Evolutionary conservation across 805 yeast species (phyloP).

Genomic region (Limtongia smithiae): DNA sequence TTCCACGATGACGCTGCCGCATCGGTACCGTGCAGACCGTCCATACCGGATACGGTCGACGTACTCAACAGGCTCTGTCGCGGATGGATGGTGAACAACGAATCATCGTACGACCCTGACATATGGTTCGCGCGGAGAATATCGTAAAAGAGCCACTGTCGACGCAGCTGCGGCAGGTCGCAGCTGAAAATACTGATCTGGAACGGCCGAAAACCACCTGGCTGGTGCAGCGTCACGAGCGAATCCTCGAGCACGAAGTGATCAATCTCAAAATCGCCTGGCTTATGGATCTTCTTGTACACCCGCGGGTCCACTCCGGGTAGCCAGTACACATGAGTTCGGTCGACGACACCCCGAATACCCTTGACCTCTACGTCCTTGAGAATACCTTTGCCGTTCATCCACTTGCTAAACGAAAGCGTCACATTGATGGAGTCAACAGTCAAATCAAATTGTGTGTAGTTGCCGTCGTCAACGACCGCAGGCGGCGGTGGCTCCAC

Average conservation of each 20-base stretch:
- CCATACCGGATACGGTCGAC: no score
- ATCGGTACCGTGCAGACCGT: conserved; percentile 33
- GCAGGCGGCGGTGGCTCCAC: conserved; percentile 16
- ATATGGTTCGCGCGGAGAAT: conserved; percentile 76
- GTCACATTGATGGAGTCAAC: conserved; percentile 81
- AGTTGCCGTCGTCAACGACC: conserved; percentile 67
- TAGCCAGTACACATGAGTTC: conserved; percentile 82
- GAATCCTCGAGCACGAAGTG: conserved; percentile 80
- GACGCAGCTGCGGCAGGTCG: conserved; percentile 72
- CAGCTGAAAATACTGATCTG: conserved; percentile 84
- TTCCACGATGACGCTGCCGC: conserved; percentile 43
- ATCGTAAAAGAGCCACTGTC: conserved; percentile 92
- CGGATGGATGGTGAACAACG: conserved; percentile 86
- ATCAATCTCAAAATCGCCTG: conserved; percentile 93
- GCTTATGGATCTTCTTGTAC: conserved; percentile 65
- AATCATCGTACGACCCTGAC: conserved; percentile 89
- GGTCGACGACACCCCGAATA: conserved; percentile 85
- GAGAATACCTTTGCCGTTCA: conserved; percentile 83
- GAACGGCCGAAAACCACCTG: conserved; percentile 75
- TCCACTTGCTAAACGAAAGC: conserved; percentile 78
- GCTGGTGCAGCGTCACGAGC: conserved; percentile 76
- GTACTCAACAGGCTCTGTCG: conserved; percentile 51
- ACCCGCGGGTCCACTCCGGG: conserved; percentile 78
- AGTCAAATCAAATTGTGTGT: conserved; percentile 90
- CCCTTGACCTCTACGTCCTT: conserved; percentile 79